Evolutionary conservation across 2,329 filamentous ascomycete species (phyloP).

Genomic region (Celoporthe dispersa): DNA sequence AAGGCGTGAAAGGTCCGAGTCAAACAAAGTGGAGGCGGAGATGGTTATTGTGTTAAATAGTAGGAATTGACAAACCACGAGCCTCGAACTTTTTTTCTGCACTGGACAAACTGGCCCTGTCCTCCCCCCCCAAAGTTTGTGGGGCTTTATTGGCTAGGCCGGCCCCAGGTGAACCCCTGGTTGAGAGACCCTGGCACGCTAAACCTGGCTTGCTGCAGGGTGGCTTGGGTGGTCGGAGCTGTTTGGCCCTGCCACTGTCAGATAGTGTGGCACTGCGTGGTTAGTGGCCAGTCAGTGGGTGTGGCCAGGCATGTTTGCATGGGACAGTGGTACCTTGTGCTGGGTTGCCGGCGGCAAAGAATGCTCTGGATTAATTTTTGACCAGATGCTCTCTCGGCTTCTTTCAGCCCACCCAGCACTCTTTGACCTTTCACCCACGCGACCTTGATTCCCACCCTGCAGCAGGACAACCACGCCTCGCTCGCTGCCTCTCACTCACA

Average conservation of each 20-base stretch:
- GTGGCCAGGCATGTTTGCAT: neutral
- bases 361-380: constrained; percentile 13
- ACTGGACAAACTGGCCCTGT: constrained; percentile 31
- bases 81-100: constrained; percentile 35
- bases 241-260: neutral
- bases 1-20: neutral
- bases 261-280: neutral
- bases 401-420: neutral
- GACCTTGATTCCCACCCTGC: neutral
- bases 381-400: neutral
- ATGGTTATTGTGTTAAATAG: constrained; percentile 17
- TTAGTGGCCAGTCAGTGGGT: neutral
- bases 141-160: neutral
- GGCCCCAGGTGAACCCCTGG: neutral
- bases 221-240: too few species aligned
- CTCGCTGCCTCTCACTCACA: constrained; percentile 2
- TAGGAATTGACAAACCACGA: constrained; percentile 16
- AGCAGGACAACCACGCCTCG: neutral
- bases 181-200: too few species aligned
- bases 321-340: neutral
- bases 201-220: constrained; percentile 5
- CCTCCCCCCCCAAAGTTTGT: neutral
- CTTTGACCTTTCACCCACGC: neutral
- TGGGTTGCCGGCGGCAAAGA: constrained; percentile 10
- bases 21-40: constrained; percentile 18